phyloP scores from a whole-genome alignment of 2,329 filamentous ascomycete species.

The Colletotrichum horii region DNA sequence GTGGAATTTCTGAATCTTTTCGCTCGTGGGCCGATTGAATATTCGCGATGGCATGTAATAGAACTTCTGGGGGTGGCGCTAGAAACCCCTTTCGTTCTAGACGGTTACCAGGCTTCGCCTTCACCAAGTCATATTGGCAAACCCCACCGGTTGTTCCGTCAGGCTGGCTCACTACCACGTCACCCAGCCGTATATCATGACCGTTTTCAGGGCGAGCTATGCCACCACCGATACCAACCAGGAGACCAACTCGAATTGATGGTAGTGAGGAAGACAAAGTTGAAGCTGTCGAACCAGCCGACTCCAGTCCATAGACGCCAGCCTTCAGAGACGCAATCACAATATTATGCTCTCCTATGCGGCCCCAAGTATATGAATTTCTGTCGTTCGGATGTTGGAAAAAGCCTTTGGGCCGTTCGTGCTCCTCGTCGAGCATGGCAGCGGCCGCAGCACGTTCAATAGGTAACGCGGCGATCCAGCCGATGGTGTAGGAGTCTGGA shows the following conservation, averaged over 20 bases:
- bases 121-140: conserved; percentile 20
- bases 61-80: background rate
- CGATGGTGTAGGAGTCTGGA: too few species aligned
- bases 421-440: conserved; percentile 29
- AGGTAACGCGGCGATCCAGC: background rate
- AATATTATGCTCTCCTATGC: conserved; percentile 28
- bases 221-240: conserved; percentile 30
- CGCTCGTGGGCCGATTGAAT: conserved; percentile 5
- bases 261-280: conserved; percentile 21
- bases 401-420: conserved; percentile 19
- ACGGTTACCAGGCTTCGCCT: background rate
- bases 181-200: conserved; percentile 21
- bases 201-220: conserved; percentile 13
- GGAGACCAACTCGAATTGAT: background rate
- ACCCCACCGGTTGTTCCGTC: background rate
- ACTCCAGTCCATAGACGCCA: conserved; percentile 22
- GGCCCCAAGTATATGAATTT: conserved; percentile 31
- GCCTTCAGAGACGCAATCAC: conserved; percentile 29
- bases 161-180: conserved; percentile 22
- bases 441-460: conserved; percentile 29
- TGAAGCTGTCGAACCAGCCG: conserved; percentile 16
- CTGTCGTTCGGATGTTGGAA: conserved; percentile 24
- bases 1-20: background rate
- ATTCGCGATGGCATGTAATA: background rate
- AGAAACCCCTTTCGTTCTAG: conserved; percentile 3